A percentile compares a stretch with the other conserved stretches of the same genome.
These are phyloP conservation scores for Quercus wislizeni DNA, from an alignment of 306 rosid species.

Conservation along the genomic window DNA sequence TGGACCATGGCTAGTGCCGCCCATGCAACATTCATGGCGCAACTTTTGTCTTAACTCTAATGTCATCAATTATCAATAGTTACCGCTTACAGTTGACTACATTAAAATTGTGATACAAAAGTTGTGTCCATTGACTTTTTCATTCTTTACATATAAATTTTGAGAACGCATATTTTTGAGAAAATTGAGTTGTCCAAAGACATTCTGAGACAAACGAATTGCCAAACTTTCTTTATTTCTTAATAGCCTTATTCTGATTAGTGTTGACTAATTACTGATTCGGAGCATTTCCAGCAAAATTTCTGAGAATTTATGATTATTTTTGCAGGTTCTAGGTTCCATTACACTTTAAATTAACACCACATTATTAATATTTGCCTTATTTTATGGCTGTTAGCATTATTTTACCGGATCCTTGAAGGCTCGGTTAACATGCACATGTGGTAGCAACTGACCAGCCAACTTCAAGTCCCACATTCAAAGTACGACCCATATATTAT, in stretches of 20 bases:
- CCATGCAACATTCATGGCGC: too few relatives aligned
- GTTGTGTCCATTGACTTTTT: too few relatives aligned
- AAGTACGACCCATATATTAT: constrained; percentile 3
- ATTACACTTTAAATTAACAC: not conserved
- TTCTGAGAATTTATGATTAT: not conserved
- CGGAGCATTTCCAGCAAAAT: not conserved
- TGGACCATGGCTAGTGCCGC: too few relatives aligned
- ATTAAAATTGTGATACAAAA: too few relatives aligned
- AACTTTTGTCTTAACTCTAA: too few relatives aligned
- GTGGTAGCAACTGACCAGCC: constrained; percentile 5
- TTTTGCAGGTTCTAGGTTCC: not conserved
- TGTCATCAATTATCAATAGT: too few relatives aligned
- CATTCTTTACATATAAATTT: too few relatives aligned
- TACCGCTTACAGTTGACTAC: too few relatives aligned
- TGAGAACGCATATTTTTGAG: not conserved
- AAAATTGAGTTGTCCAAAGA: not conserved
- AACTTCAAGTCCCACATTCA: not conserved
- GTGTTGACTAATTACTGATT: not conserved
- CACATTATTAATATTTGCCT: not conserved
- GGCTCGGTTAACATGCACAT: not conserved
- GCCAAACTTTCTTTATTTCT: not conserved
- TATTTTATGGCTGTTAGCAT: not conserved
- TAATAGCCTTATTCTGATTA: not conserved
- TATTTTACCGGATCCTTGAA: not conserved
- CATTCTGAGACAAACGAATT: not conserved